A percentile compares a stretch with the other conserved stretches of the same genome.
Evolutionary conservation across 257 asterid species (phyloP).

Genomic region (Penstemon eatonii): DNA sequence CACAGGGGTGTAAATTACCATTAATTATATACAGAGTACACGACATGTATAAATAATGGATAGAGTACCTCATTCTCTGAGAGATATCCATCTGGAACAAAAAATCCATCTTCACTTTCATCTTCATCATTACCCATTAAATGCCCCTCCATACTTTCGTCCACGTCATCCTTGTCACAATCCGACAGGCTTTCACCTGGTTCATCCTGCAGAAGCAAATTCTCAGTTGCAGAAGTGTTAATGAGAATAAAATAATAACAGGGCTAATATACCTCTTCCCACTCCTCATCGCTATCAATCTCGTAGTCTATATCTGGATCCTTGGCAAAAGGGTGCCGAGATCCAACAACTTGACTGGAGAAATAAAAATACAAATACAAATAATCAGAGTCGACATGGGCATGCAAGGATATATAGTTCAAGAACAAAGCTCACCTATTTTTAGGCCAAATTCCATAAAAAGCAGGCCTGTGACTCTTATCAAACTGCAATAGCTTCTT

Average conservation of each 20-base stretch:
- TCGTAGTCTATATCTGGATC: slow-evolving; percentile 86
- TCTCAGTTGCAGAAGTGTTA: slow-evolving; percentile 18
- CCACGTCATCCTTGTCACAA: slow-evolving; percentile 80
- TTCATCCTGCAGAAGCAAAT: slow-evolving; percentile 64
- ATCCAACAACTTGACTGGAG: slow-evolving; percentile 70
- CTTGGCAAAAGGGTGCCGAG: slow-evolving; percentile 62
- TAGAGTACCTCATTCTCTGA: slow-evolving; percentile 83
- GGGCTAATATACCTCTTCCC: slow-evolving; percentile 85
- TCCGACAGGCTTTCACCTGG: slow-evolving; percentile 98
- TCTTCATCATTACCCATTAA: slow-evolving; percentile 66
- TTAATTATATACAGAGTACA: not conserved
- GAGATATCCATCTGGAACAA: slow-evolving; percentile 97
- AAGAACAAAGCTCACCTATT: slow-evolving; percentile 52
- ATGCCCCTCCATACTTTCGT: slow-evolving; percentile 56
- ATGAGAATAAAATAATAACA: slow-evolving; percentile 19
- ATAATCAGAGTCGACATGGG: slow-evolving; percentile 28
- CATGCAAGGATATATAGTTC: slow-evolving; percentile 3
- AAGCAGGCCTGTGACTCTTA: slow-evolving; percentile 88
- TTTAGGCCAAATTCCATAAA: slow-evolving; percentile 81
- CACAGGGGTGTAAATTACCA: slow-evolving; percentile 16
- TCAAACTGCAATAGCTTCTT: slow-evolving; percentile 89
- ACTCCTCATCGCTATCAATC: slow-evolving; percentile 94
- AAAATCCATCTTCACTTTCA: slow-evolving; percentile 89
- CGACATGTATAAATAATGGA: not conserved
- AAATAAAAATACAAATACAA: slow-evolving; percentile 15